Evolutionary conservation across 768 basidiomycete species (phyloP).

Genomic region (Lyophyllum atratum): DNA sequence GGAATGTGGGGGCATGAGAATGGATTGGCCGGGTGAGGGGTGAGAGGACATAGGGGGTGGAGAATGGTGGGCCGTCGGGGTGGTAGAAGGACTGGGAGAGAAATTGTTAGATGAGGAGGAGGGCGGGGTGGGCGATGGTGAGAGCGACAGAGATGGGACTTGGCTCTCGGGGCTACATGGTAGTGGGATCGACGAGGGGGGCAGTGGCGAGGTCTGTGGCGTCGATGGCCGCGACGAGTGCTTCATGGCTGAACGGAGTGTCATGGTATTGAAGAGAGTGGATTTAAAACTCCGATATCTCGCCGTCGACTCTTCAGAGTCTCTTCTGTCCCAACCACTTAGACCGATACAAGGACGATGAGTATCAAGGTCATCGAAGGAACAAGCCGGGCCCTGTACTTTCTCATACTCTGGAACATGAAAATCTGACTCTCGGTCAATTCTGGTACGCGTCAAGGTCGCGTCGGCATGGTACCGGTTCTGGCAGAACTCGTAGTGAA

Average conservation of each 20-base stretch:
- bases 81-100: background rate
- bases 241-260: constrained; percentile 60
- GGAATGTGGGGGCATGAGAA: constrained; percentile 14
- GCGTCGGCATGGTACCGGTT: no score
- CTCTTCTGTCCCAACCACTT: no score
- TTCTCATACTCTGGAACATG: no score
- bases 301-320: background rate
- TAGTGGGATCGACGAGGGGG: constrained; percentile 18
- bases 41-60: background rate
- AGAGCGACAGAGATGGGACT: constrained; percentile 12
- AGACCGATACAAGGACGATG: no score
- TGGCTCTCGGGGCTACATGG: constrained; percentile 21
- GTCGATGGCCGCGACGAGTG: constrained; percentile 34
- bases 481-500: no score
- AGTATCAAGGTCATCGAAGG: no score
- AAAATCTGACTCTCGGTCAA: no score
- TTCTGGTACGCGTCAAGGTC: no score
- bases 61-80: background rate
- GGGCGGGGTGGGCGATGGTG: constrained; percentile 4
- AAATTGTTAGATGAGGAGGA: background rate
- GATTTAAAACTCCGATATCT: constrained; percentile 19
- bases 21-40: background rate
- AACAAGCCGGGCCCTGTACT: no score
- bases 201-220: constrained; percentile 20
- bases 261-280: constrained; percentile 15